Conservation (phyloP, 768 basidiomycete species). For the Pisolithus marmoratus region DNA sequence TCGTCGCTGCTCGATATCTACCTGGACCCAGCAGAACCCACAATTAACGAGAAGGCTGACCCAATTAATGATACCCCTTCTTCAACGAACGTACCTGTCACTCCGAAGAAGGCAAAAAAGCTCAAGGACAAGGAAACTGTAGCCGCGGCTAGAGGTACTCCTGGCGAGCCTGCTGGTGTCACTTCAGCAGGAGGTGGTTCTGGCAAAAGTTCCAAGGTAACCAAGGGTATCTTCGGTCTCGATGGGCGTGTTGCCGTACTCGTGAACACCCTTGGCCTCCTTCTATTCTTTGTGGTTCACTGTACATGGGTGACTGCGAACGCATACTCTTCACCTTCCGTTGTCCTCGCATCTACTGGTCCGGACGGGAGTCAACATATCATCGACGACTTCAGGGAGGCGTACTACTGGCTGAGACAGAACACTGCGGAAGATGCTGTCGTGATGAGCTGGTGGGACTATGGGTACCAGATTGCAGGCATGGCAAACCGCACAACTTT, state of each 20-base stretch:
- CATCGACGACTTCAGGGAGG: conserved; percentile 99
- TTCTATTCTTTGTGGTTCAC: conserved; percentile 89
- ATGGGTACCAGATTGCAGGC: conserved; percentile 98
- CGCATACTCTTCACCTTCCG: conserved; percentile 97
- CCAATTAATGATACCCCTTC: conserved; percentile 5
- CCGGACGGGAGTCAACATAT: conserved; percentile 87
- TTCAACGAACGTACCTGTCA: conserved; percentile 25
- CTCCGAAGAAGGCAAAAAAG: conserved; percentile 46
- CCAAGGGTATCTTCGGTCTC: conserved; percentile 72
- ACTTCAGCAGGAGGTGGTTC: conserved; percentile 21
- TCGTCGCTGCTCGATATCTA: conserved; percentile 86
- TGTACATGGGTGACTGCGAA: conserved; percentile 94
- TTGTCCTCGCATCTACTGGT: conserved; percentile 77
- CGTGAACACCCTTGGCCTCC: conserved; percentile 67
- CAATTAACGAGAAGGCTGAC: conserved; percentile 11
- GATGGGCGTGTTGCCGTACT: conserved; percentile 79
- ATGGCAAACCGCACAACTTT: conserved; percentile 96
- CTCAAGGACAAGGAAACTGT: conserved; percentile 50
- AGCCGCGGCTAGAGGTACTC: conserved; percentile 27
- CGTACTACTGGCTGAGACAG: conserved; percentile 97
- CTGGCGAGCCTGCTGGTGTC: conserved; percentile 38
- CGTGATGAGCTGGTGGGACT: conserved; percentile 99
- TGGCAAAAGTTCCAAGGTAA: conserved; percentile 3
- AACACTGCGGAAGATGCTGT: conserved; percentile 92
- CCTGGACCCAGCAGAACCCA: conserved; percentile 78